Conservation (phyloP, 2,329 filamentous ascomycete species). For the Aspergillaceae sp. region DNA sequence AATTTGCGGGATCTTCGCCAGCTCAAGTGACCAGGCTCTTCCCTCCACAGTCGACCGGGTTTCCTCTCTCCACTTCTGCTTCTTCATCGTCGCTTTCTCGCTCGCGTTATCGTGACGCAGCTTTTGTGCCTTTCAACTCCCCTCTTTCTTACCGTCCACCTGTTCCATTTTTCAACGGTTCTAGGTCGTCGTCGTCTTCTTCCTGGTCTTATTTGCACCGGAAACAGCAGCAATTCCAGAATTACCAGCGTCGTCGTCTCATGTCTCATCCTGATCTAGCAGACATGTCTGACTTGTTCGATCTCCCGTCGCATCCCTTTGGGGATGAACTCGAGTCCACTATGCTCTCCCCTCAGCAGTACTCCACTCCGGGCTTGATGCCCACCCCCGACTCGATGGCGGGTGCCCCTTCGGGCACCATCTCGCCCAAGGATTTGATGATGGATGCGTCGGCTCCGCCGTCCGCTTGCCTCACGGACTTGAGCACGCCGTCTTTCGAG, state of each 20-base stretch:
- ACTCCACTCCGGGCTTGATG: conserved; percentile 28
- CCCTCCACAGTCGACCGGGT: conserved; percentile 31
- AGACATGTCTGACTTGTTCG: conserved; percentile 22
- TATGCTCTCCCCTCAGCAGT: conserved; percentile 20
- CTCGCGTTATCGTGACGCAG: conserved; percentile 28
- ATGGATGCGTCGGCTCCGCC: conserved; percentile 70
- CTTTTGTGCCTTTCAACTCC: conserved; percentile 32
- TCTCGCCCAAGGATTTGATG: conserved; percentile 75
- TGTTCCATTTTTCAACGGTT: conserved; percentile 31
- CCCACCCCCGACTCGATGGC: conserved; percentile 37
- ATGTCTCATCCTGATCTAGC: conserved; percentile 33
- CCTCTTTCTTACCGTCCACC: conserved; percentile 29
- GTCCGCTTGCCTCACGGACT: conserved; percentile 69
- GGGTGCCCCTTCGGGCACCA: conserved; percentile 47
- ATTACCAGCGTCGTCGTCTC: conserved; percentile 27
- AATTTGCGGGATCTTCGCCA: too few relatives aligned
- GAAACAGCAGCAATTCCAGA: conserved; percentile 20
- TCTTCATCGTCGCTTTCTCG: conserved; percentile 22
- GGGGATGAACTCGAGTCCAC: conserved; percentile 17
- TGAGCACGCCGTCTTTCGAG: conserved; percentile 75
- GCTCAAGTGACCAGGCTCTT: conserved; percentile 33
- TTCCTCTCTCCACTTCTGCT: conserved; percentile 23
- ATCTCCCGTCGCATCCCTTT: conserved; percentile 17
- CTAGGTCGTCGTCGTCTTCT: conserved; percentile 16
- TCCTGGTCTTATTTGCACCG: conserved; percentile 9